Evolutionary conservation across 805 yeast genomes (phyloP).

Genomic region (Metschnikowia baotianmanensis): DNA sequence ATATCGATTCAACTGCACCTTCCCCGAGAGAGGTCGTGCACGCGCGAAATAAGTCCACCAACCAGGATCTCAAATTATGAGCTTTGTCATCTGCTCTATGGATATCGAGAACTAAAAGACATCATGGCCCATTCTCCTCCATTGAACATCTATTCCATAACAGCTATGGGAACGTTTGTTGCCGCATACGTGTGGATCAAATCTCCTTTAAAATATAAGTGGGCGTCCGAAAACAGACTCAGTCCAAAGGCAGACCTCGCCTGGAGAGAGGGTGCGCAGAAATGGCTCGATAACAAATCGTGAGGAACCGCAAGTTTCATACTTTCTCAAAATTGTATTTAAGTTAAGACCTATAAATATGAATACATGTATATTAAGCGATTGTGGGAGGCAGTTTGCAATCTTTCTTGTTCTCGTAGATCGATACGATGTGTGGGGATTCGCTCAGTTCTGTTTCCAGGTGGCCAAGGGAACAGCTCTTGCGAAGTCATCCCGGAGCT

Average conservation of each 20-base stretch:
- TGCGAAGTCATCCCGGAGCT: constrained; percentile 17
- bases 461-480: constrained; percentile 16
- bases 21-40: constrained; percentile 21
- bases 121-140: constrained; percentile 37
- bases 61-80: constrained; percentile 13
- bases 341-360: constrained; percentile 2
- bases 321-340: not conserved
- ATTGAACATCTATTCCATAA: constrained; percentile 39
- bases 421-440: too few relatives aligned
- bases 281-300: constrained; percentile 36
- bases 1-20: too few relatives aligned
- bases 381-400: not conserved
- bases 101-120: not conserved
- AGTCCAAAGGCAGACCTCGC: constrained; percentile 49
- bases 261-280: constrained; percentile 45
- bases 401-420: too few relatives aligned
- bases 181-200: constrained; percentile 36
- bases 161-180: constrained; percentile 42
- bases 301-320: not conserved
- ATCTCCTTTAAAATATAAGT: constrained; percentile 43
- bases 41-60: constrained; percentile 13
- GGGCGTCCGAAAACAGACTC: constrained; percentile 40
- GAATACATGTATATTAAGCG: constrained; percentile 6
- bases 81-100: constrained; percentile 1
- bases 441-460: constrained; percentile 7